phyloP scores from a whole-genome alignment of 1,139 yeast species.

The Sugiyamaella japonica region DNA sequence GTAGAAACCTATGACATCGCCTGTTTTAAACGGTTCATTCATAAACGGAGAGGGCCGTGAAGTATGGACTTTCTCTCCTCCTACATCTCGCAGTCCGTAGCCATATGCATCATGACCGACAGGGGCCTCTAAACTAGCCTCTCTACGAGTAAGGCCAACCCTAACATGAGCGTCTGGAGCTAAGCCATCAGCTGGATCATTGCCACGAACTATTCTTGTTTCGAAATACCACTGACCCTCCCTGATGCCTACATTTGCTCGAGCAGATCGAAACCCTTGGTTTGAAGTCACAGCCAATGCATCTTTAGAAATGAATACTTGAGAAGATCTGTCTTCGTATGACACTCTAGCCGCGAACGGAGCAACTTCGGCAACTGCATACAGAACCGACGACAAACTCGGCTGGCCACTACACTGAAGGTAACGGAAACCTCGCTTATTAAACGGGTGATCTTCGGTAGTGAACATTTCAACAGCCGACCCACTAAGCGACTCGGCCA shows the following conservation, averaged over 20 bases:
- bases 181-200: slow-evolving; percentile 21
- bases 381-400: slow-evolving; percentile 56
- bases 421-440: slow-evolving; percentile 80
- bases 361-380: slow-evolving; percentile 71
- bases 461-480: slow-evolving; percentile 42
- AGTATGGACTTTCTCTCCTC: slow-evolving; percentile 76
- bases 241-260: slow-evolving; percentile 72
- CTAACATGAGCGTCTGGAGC: slow-evolving; percentile 57
- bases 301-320: slow-evolving; percentile 51
- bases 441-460: slow-evolving; percentile 76
- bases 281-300: slow-evolving; percentile 51
- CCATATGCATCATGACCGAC: slow-evolving; percentile 95
- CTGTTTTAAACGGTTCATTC: slow-evolving; percentile 58
- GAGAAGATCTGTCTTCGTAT: slow-evolving; percentile 70
- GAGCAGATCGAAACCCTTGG: slow-evolving; percentile 78
- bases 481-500: slow-evolving; percentile 10
- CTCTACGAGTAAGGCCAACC: slow-evolving; percentile 78
- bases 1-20: slow-evolving; percentile 81
- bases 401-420: slow-evolving; percentile 77
- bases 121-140: slow-evolving; percentile 90
- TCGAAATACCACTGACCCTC: slow-evolving; percentile 87
- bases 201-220: slow-evolving; percentile 53
- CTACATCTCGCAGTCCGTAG: slow-evolving; percentile 80
- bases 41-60: slow-evolving; percentile 63
- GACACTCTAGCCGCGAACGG: slow-evolving; percentile 66